Evolutionary conservation across 2,329 filamentous ascomycete genomes (phyloP).

Genomic region (Leptographium flavum): DNA sequence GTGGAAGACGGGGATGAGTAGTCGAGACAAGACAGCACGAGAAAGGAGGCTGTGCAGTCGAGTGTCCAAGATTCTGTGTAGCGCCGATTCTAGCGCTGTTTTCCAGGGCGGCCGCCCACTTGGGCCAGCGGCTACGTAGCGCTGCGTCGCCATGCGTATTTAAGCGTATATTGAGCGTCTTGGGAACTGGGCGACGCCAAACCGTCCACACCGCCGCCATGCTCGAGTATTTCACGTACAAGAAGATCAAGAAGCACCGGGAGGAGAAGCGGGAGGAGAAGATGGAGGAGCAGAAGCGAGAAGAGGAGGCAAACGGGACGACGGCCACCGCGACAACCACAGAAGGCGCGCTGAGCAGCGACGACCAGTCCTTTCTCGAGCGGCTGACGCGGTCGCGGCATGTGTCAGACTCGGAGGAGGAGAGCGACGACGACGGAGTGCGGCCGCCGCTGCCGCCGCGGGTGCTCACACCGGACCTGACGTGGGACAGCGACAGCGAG

Average conservation of each 20-base stretch:
- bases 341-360: conserved; percentile 34
- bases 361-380: conserved; percentile 45
- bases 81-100: background rate
- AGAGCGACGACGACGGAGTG: conserved; percentile 25
- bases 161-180: background rate
- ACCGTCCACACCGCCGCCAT: conserved; percentile 20
- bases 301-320: background rate
- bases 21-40: background rate
- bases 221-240: conserved; percentile 49
- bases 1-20: conserved; percentile 12
- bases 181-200: background rate
- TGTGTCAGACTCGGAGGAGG: conserved; percentile 2
- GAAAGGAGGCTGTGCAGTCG: background rate
- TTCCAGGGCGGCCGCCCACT: background rate
- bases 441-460: conserved; percentile 42
- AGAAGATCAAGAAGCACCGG: conserved; percentile 47
- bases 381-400: conserved; percentile 25
- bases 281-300: conserved; percentile 13
- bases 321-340: conserved; percentile 4
- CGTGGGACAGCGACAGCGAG: conserved; percentile 29
- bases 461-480: conserved; percentile 34
- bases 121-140: background rate
- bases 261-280: conserved; percentile 22
- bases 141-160: no score
- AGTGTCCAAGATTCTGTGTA: background rate